Evolutionary conservation across 768 basidiomycete species (phyloP).

Genomic region (Boletus tylopilopsis): DNA sequence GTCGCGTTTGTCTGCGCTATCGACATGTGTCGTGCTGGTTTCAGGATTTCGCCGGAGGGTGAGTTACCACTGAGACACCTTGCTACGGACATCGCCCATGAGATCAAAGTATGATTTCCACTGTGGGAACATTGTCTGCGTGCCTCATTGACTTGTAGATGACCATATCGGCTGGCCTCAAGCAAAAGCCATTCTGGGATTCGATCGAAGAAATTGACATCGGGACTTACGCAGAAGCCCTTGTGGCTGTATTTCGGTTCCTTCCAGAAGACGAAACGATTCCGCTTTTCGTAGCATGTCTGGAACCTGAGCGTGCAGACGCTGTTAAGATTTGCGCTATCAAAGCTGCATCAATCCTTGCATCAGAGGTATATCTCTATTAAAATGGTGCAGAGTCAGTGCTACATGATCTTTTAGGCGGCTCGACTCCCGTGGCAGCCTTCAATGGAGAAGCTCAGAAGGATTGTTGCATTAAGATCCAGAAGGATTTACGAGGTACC

Average conservation of each 20-base stretch:
- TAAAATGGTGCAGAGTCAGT: background rate
- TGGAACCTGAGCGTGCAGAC: slow-evolving; percentile 76
- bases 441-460: slow-evolving; percentile 46
- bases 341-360: slow-evolving; percentile 65
- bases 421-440: slow-evolving; percentile 54
- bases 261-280: slow-evolving; percentile 59
- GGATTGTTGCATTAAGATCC: slow-evolving; percentile 44
- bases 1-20: slow-evolving; percentile 68
- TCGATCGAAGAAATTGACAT: slow-evolving; percentile 67
- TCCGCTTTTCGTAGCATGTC: slow-evolving; percentile 56
- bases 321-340: slow-evolving; percentile 77
- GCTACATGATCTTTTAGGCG: slow-evolving; percentile 37
- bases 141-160: slow-evolving; percentile 14
- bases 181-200: slow-evolving; percentile 70
- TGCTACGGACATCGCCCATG: slow-evolving; percentile 71
- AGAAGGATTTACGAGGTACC: slow-evolving; percentile 55
- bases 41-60: slow-evolving; percentile 52
- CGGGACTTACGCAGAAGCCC: slow-evolving; percentile 68
- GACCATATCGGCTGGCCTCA: slow-evolving; percentile 25
- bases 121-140: slow-evolving; percentile 17
- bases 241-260: slow-evolving; percentile 71
- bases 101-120: slow-evolving; percentile 57
- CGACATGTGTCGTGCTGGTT: slow-evolving; percentile 67
- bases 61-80: slow-evolving; percentile 63
- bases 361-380: slow-evolving; percentile 51